A percentile compares a stretch with the other conserved stretches of the same genome.
Evolutionary conservation across 805 yeast genomes (phyloP).

Genomic region (Kluyveromyces siamensis): DNA sequence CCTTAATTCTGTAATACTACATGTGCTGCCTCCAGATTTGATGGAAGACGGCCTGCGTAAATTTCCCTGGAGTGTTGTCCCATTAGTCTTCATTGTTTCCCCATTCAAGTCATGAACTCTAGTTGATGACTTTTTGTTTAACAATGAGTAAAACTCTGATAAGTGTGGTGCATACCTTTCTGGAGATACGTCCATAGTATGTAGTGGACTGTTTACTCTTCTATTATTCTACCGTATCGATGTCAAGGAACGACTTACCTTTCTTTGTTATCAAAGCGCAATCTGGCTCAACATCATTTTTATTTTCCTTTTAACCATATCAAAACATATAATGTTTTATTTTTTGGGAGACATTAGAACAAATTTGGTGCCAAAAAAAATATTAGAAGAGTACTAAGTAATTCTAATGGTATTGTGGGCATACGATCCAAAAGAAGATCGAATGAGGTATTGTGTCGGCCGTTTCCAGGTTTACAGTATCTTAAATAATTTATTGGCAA

Average conservation of each 20-base stretch:
- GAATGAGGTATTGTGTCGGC: too few species aligned
- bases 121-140: slow-evolving; percentile 26
- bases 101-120: neutral
- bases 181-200: slow-evolving; percentile 10
- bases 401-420: too few species aligned
- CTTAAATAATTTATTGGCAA: too few species aligned
- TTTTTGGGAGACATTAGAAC: neutral
- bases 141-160: slow-evolving; percentile 49
- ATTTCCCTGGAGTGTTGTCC: neutral
- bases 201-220: neutral
- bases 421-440: too few species aligned
- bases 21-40: slow-evolving; percentile 43
- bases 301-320: neutral
- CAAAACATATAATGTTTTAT: neutral
- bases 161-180: slow-evolving; percentile 38
- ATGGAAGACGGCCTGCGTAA: slow-evolving; percentile 25
- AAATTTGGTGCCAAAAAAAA: neutral
- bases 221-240: neutral
- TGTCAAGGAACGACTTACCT: neutral
- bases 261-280: neutral
- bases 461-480: too few species aligned
- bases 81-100: neutral
- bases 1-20: slow-evolving; percentile 42
- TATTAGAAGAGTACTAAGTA: too few species aligned
- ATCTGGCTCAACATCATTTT: neutral